phyloP scores from a whole-genome alignment of 2,329 filamentous ascomycete genomes.

The Xylariaceae sp. region DNA sequence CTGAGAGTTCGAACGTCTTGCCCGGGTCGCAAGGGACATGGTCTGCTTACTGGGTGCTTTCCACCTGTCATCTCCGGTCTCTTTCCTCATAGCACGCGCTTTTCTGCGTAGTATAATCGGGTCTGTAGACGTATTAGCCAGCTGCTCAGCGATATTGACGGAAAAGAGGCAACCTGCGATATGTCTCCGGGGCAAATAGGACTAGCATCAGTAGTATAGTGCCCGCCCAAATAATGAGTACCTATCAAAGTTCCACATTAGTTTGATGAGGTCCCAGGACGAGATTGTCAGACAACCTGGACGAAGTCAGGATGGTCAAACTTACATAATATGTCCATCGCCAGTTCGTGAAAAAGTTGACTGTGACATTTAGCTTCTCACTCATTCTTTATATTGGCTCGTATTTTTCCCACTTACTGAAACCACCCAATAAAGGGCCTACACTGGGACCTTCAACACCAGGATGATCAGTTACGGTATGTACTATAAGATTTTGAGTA shows the following conservation, averaged over 20 bases:
- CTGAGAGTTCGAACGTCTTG: too few relatives aligned
- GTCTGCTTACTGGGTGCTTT: conserved; percentile 52
- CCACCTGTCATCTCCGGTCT: conserved; percentile 73
- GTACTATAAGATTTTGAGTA: background rate
- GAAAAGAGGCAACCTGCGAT: conserved; percentile 43
- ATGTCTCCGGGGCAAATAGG: conserved; percentile 80
- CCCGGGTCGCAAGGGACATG: background rate
- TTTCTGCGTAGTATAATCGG: conserved; percentile 68
- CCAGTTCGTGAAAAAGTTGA: conserved; percentile 70
- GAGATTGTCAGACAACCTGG: background rate
- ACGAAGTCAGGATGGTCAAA: background rate
- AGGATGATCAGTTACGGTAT: conserved; percentile 4
- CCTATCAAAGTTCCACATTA: conserved; percentile 20
- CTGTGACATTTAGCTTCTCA: conserved; percentile 6
- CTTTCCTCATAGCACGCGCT: conserved; percentile 61
- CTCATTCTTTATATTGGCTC: background rate
- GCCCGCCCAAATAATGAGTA: conserved; percentile 77
- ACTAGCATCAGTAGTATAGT: conserved; percentile 58
- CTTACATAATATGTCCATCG: conserved; percentile 72
- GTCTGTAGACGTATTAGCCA: conserved; percentile 33
- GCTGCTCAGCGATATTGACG: background rate
- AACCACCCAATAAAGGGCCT: conserved; percentile 64
- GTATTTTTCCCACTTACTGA: conserved; percentile 40
- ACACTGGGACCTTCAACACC: conserved; percentile 43
- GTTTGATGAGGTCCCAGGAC: background rate